Conservation (phyloP, 2,329 filamentous ascomycete species). For the Botrytis byssoidea region DNA sequence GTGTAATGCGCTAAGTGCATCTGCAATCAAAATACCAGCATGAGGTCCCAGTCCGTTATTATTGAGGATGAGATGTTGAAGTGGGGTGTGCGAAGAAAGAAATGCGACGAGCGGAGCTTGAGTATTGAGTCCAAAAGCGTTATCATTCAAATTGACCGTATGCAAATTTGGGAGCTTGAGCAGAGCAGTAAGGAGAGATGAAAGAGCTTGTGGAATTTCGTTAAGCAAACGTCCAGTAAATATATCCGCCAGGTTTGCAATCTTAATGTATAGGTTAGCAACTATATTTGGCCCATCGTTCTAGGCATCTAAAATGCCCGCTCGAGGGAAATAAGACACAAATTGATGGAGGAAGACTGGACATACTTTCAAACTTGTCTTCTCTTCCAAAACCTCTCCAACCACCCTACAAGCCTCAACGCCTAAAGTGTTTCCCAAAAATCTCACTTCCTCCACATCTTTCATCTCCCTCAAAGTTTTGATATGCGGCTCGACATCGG, state of each 20-base stretch:
- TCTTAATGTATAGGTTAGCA: slow-evolving; percentile 43
- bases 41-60: slow-evolving; percentile 96
- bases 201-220: slow-evolving; percentile 90
- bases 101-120: slow-evolving; percentile 91
- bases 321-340: not conserved
- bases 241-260: slow-evolving; percentile 92
- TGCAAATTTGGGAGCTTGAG: slow-evolving; percentile 82
- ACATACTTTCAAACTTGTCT: slow-evolving; percentile 74
- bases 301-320: not conserved
- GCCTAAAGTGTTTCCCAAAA: slow-evolving; percentile 90
- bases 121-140: slow-evolving; percentile 95
- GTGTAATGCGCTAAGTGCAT: slow-evolving; percentile 80
- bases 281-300: not conserved
- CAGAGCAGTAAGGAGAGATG: slow-evolving; percentile 79
- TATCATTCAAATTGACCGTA: slow-evolving; percentile 95
- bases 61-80: slow-evolving; percentile 93
- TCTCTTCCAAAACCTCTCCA: slow-evolving; percentile 77
- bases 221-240: slow-evolving; percentile 91
- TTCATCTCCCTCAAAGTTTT: slow-evolving; percentile 67
- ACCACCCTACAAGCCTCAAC: slow-evolving; percentile 84
- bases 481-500: slow-evolving; percentile 83
- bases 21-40: slow-evolving; percentile 83
- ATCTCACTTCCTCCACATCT: slow-evolving; percentile 78
- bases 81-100: slow-evolving; percentile 79
- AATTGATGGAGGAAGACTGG: not conserved